Evolutionary conservation across 495 filamentous ascomycete species (phyloP), one percentile per base, ranked within the genome.

Genomic region (Hypomontagnella monticulosa): DNA sequence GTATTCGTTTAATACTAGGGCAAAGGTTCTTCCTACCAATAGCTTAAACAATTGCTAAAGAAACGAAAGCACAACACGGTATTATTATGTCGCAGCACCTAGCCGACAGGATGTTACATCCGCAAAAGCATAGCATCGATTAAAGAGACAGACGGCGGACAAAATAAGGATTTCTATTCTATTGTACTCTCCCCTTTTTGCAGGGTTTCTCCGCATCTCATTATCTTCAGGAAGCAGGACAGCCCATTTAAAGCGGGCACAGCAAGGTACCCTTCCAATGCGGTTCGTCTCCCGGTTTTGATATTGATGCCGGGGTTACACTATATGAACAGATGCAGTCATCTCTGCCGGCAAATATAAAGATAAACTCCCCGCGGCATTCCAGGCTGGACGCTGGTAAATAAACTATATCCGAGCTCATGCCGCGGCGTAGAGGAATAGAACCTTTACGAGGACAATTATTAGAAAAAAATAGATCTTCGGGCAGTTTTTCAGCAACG

Each of bases 161-260:
- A 61, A 61, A 19, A 23, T 11, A 15, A 16, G 16, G 38, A 50
- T 57, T 19, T 41, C 23, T 18, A 53, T 9, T 23, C 36, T 19
- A 2, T 51, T 57, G 51, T 49, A 65, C 43, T 51, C 48, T 16
- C 33, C 48, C 48, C 12, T 23, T 9, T 11, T 30, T 34, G 41
- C 54, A 68, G 59, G 65, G 54, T 63, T 68, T 63, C 65, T 62
- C 65, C 58, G 55, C 59, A 58, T 59, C 47, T 44, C 14, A 27
- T 40, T 38, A 42, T 58, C 34, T 40, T 10, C 16, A 30, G 12
- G 53, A 33, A 19, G 19, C 8, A 30, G 34, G 47, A 40, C 40
- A 61, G 63, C 63, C 57, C 18, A 61, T 55, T 57, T 57, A 55
- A 59, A 59, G 58, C 46, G 54, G 53, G 30, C 49, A 34, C 19